These are phyloP conservation scores for Rhodotorula sp. DNA, from an alignment of 1,284 basidiomycete genomes.

Conservation along the genomic window DNA sequence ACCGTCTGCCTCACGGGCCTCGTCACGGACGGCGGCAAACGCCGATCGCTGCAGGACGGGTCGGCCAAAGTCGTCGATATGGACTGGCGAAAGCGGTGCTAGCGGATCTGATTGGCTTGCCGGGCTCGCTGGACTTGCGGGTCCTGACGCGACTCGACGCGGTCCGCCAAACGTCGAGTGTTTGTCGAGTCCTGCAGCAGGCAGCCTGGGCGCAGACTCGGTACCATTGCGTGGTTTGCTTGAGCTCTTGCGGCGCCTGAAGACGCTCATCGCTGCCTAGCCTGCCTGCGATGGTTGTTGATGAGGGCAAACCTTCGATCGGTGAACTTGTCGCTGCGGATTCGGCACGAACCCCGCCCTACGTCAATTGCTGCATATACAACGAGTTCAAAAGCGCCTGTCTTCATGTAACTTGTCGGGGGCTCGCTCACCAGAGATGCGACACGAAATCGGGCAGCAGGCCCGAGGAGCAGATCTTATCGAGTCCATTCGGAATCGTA, in stretches of 20 bases:
- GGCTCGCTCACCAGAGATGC: no score
- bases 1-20: slow-evolving; percentile 7
- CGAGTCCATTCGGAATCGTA: neutral
- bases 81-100: neutral
- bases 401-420: no score
- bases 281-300: neutral
- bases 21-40: slow-evolving; percentile 4
- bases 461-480: neutral
- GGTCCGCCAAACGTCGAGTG: neutral
- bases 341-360: neutral
- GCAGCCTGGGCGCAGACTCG: neutral
- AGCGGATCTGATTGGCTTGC: neutral
- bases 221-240: neutral
- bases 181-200: neutral
- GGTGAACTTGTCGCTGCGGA: neutral
- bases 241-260: slow-evolving; percentile 11
- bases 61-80: slow-evolving; percentile 40
- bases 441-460: no score
- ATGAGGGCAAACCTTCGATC: neutral
- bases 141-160: slow-evolving; percentile 4
- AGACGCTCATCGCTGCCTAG: slow-evolving; percentile 7
- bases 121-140: neutral
- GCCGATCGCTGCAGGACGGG: slow-evolving; percentile 20
- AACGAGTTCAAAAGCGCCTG: no score
- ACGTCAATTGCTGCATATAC: neutral